Base-by-base conservation (phyloP, 2,329 filamentous ascomycete species). In the Phaeophleospora eucalypticola region DNA sequence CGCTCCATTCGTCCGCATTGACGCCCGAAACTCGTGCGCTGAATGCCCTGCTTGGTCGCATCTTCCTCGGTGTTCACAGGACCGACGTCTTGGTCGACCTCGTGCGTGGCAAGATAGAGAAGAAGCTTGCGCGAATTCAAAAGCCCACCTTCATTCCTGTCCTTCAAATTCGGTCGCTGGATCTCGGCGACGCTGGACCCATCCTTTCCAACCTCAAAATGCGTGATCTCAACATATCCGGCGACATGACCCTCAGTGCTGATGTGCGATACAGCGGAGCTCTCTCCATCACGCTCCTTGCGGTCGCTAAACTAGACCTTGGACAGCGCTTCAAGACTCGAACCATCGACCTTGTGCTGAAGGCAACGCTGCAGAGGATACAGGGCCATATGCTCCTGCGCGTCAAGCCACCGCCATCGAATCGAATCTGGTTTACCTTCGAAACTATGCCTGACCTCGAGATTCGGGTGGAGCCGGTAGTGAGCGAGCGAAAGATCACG, bases 401-500 rank as follows among this genome's bases (percentile, higher is more conserved):
- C 61, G 83, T 97, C 67, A 98, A 98, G 67, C 88, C 93, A 4
- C 89, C 91, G 14, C 93, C 93, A 0, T 96, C 89, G 67, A 98
- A 98, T 65, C 82, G 93, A 34, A 68, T 95, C n/a, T 98, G 93
- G 93, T 81, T 97, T 57, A 85, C 89, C 1, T 98, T 98, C 63
- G 87, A 94, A 64, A 82, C 82, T n/a, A 87, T 89, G 77, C 93
- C 93, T 15, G 90, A 91, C 63, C 86, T 98, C 72, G 89, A 95
- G 52, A 83, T 96, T 76, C 82, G 82, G n/a, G 88, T 97, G 36
- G 89, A 97, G 65, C 93, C 93, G 3, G 90, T 98, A 57, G 89
- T 98, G 41, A 95, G 90, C 70, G 86, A 89, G 12, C 82, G 91
- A 48, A 91, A 97, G 65, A 95, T 98, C 55, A 97, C 93, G 0